Evolutionary conservation across 371 early-diverging fungal species (phyloP).

Genomic region (Neoconidiobolus thromboides): DNA sequence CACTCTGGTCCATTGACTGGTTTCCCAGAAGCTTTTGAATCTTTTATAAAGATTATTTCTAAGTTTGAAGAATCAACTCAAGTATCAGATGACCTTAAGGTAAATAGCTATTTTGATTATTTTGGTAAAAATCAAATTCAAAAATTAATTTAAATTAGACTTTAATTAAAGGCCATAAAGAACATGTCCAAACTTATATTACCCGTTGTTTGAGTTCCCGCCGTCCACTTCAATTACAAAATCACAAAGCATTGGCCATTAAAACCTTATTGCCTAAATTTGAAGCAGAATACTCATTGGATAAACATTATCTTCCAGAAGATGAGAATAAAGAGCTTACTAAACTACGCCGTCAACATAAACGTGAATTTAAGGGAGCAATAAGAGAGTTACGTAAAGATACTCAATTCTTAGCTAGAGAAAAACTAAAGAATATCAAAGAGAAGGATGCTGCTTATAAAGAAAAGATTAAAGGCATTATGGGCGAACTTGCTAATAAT

Average conservation of each 20-base stretch:
- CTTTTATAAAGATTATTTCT: background rate
- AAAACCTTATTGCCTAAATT: constrained; percentile 78
- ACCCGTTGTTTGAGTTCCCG: constrained; percentile 14
- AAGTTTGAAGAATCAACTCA: background rate
- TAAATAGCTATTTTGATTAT: background rate
- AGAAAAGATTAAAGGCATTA: constrained; percentile 68
- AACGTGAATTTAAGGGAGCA: constrained; percentile 83
- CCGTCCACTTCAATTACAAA: constrained; percentile 59
- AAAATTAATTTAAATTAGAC: background rate
- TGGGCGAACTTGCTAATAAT: constrained; percentile 53
- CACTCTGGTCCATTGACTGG: background rate
- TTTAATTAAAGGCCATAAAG: background rate
- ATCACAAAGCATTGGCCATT: constrained; percentile 75
- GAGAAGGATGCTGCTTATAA: constrained; percentile 68
- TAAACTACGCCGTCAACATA: constrained; percentile 57
- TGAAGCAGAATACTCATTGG: constrained; percentile 58
- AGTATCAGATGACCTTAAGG: background rate
- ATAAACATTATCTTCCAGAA: constrained; percentile 65
- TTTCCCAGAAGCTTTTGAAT: background rate
- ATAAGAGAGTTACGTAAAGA: constrained; percentile 88
- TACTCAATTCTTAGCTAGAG: constrained; percentile 61
- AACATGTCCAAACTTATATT: background rate
- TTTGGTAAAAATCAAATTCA: background rate
- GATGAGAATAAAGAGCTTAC: constrained; percentile 46
- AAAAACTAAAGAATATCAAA: constrained; percentile 40